Conservation (phyloP, 2,329 filamentous ascomycete species). For the Pyricularia grisea region DNA sequence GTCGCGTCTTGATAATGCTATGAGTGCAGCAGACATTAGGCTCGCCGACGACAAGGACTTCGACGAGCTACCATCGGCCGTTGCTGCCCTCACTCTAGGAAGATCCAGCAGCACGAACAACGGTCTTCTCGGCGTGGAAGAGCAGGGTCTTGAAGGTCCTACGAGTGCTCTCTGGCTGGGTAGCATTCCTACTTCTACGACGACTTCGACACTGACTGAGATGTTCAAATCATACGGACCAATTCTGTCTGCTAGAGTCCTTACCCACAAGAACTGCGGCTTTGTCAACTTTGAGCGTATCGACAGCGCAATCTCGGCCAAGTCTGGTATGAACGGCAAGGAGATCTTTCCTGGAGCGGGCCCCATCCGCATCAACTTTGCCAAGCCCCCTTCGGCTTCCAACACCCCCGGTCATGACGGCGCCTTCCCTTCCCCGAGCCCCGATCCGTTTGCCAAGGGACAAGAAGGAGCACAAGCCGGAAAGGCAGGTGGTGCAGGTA, state of each 20-base stretch:
- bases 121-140: constrained; percentile 61
- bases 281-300: constrained; percentile 95
- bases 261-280: constrained; percentile 98
- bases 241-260: constrained; percentile 82
- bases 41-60: constrained; percentile 69
- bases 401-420: constrained; percentile 85
- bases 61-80: constrained; percentile 70
- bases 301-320: constrained; percentile 85
- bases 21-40: constrained; percentile 66
- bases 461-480: constrained; percentile 35
- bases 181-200: constrained; percentile 94
- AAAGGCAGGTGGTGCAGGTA: constrained; percentile 26
- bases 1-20: constrained; percentile 63
- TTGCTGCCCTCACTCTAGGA: constrained; percentile 69
- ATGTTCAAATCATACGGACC: constrained; percentile 92
- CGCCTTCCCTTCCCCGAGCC: constrained; percentile 81
- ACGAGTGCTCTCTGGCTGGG: constrained; percentile 95
- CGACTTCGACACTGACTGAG: constrained; percentile 84
- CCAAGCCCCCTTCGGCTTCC: constrained; percentile 85
- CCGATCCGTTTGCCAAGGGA: constrained; percentile 63
- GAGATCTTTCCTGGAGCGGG: constrained; percentile 97
- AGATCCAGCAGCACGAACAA: constrained; percentile 57
- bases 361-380: constrained; percentile 91
- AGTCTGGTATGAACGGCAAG: constrained; percentile 82
- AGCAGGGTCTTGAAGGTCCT: constrained; percentile 75